phyloP scores from a whole-genome alignment of 345 rosid genomes.

The Camelina neglecta region DNA sequence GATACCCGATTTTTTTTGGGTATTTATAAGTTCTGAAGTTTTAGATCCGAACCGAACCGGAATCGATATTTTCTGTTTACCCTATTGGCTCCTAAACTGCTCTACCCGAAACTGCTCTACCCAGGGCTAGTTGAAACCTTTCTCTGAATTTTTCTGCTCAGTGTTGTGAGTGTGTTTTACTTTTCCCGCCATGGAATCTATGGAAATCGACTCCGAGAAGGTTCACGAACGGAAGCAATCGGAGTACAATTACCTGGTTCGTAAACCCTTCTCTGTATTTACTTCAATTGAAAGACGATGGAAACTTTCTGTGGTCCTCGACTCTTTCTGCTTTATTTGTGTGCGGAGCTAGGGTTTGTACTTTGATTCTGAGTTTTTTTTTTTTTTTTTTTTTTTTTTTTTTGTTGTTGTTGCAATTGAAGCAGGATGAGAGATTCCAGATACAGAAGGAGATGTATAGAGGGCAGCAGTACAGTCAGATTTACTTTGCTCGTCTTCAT shows the following conservation, averaged over 20 bases:
- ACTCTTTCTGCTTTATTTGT: background rate
- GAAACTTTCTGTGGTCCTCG: too few species aligned
- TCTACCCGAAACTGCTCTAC: too few species aligned
- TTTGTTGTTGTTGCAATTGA: conserved; percentile 7
- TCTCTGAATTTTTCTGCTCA: background rate
- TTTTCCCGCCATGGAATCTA: conserved; percentile 51
- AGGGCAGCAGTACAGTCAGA: conserved; percentile 95
- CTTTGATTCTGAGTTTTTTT: conserved; percentile 26
- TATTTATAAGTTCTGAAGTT: too few species aligned
- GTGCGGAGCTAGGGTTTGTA: conserved; percentile 33
- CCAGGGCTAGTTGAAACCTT: conserved; percentile 40
- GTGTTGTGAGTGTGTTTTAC: background rate
- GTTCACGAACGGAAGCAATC: conserved; percentile 63
- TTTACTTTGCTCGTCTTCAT: conserved; percentile 87
- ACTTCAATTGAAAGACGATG: background rate
- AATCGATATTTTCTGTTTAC: too few species aligned
- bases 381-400: background rate
- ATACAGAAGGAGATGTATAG: conserved; percentile 74
- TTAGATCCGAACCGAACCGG: too few species aligned
- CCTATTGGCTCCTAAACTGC: too few species aligned
- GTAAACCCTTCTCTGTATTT: background rate
- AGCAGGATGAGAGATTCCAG: conserved; percentile 78
- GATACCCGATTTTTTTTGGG: too few species aligned
- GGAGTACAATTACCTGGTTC: conserved; percentile 55
- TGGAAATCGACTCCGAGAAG: conserved; percentile 60